Evolutionary conservation across 148 eudicot species (phyloP).

Genomic region (Camellia sinensis): DNA sequence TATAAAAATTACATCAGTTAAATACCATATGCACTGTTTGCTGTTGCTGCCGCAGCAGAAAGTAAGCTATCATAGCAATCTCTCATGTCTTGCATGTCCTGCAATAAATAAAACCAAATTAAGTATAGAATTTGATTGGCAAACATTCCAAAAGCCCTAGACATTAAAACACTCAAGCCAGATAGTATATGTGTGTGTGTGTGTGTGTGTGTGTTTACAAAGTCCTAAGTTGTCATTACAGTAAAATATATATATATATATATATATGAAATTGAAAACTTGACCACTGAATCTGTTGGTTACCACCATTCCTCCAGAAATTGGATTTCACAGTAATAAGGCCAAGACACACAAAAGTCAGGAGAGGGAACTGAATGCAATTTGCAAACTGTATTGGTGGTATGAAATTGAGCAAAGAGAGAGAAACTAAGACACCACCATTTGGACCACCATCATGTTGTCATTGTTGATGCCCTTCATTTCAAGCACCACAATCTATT

Average conservation of each 20-base stretch:
- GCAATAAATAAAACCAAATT: conserved; percentile 17
- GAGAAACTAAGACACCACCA: neutral
- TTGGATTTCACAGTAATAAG: neutral
- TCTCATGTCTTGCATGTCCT: conserved; percentile 91
- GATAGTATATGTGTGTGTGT: neutral
- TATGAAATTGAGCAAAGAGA: neutral
- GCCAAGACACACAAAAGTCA: neutral
- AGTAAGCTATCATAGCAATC: conserved; percentile 93
- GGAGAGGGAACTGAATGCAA: neutral
- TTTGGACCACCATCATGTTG: neutral
- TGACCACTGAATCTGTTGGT: neutral
- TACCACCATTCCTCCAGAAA: neutral
- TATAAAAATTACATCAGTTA: conserved; percentile 1
- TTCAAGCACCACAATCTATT: neutral
- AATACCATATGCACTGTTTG: conserved; percentile 85
- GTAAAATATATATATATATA: neutral
- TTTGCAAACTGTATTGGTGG: neutral
- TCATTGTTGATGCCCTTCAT: neutral
- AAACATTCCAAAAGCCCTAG: neutral
- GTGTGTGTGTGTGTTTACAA: neutral
- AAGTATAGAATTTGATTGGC: neutral
- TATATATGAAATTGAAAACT: neutral
- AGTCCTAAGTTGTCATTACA: neutral
- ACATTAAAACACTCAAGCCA: neutral
- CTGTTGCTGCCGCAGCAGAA: conserved; percentile 79